Percentiles rank a stretch among this genome's conserved stretches.
Evolutionary conservation across 2,329 filamentous ascomycete genomes (phyloP).

Genomic region (Epichloe coenophiala): DNA sequence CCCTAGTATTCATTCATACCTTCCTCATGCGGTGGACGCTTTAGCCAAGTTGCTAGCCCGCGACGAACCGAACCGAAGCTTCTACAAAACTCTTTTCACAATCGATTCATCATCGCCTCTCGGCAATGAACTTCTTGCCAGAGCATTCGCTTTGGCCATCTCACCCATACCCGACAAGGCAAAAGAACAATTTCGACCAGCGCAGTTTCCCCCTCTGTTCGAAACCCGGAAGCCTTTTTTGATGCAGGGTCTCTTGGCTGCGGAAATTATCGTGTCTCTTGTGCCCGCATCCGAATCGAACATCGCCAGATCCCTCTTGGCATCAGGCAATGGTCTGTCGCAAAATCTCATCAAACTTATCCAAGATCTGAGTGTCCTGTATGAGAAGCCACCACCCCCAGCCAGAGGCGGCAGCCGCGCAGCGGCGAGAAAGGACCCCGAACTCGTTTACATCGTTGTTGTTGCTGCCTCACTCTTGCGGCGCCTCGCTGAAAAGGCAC

Average conservation of each 20-base stretch:
- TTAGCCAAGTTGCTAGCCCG: slow-evolving; percentile 83
- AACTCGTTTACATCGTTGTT: slow-evolving; percentile 50
- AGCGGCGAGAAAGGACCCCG: slow-evolving; percentile 30
- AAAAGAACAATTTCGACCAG: slow-evolving; percentile 37
- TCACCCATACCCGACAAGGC: slow-evolving; percentile 64
- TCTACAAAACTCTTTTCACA: slow-evolving; percentile 71
- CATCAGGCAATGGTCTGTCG: slow-evolving; percentile 71
- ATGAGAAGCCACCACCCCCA: slow-evolving; percentile 23
- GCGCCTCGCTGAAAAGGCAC: slow-evolving; percentile 53
- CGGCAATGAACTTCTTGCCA: slow-evolving; percentile 69
- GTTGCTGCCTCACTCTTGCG: slow-evolving; percentile 56
- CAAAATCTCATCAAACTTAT: slow-evolving; percentile 66
- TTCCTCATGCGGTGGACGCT: slow-evolving; percentile 79
- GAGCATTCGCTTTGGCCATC: slow-evolving; percentile 75
- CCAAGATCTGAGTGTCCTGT: slow-evolving; percentile 54
- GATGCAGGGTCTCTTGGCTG: slow-evolving; percentile 83
- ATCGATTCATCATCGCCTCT: slow-evolving; percentile 51
- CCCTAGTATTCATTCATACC: slow-evolving; percentile 69
- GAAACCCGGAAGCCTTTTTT: slow-evolving; percentile 74
- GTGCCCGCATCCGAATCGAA: slow-evolving; percentile 57
- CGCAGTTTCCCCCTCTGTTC: slow-evolving; percentile 50
- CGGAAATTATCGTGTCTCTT: slow-evolving; percentile 73
- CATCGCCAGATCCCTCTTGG: slow-evolving; percentile 68
- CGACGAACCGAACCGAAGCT: slow-evolving; percentile 81
- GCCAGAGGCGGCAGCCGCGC: slow-evolving; percentile 19